A percentile compares a stretch with the other conserved stretches of the same genome.
phyloP scores from a whole-genome alignment of 331 rosid species.

The Acacia pycnantha region DNA sequence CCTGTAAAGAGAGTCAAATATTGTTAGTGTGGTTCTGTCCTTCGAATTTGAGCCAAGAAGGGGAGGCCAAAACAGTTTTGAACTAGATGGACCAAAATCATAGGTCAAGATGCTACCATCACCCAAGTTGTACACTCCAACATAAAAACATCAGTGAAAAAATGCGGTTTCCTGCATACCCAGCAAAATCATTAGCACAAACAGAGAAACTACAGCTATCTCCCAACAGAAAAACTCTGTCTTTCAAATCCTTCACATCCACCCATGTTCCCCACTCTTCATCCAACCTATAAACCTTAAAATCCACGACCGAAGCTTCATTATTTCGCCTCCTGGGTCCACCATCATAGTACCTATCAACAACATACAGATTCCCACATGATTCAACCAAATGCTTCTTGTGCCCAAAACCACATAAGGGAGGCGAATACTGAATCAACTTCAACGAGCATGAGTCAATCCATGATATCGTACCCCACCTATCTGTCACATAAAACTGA shows the following conservation, averaged over 20 bases:
- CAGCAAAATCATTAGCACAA: conserved; percentile 34
- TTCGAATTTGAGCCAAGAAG: conserved; percentile 21
- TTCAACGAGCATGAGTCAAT: conserved; percentile 37
- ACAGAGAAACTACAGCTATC: conserved; percentile 41
- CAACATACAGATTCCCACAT: conserved; percentile 47
- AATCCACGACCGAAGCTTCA: conserved; percentile 11
- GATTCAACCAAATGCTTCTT: conserved; percentile 60
- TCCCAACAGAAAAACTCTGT: conserved; percentile 46
- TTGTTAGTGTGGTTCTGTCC: neutral
- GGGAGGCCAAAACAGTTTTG: conserved; percentile 23
- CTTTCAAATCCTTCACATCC: conserved; percentile 46
- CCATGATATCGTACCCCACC: conserved; percentile 53
- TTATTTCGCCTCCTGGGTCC: neutral
- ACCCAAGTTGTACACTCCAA: conserved; percentile 27
- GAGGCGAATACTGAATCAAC: conserved; percentile 48
- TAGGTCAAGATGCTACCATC: conserved; percentile 9
- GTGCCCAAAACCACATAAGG: conserved; percentile 31
- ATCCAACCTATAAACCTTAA: conserved; percentile 57
- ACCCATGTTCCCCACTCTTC: conserved; percentile 61
- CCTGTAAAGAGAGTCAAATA: neutral
- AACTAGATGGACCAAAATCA: neutral
- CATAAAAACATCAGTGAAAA: conserved; percentile 30
- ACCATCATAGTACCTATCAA: conserved; percentile 38
- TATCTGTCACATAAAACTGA: conserved; percentile 49
- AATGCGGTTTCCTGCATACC: conserved; percentile 46